Base-by-base conservation (phyloP, 306 rosid genomes). In the Trifolium pratense region DNA sequence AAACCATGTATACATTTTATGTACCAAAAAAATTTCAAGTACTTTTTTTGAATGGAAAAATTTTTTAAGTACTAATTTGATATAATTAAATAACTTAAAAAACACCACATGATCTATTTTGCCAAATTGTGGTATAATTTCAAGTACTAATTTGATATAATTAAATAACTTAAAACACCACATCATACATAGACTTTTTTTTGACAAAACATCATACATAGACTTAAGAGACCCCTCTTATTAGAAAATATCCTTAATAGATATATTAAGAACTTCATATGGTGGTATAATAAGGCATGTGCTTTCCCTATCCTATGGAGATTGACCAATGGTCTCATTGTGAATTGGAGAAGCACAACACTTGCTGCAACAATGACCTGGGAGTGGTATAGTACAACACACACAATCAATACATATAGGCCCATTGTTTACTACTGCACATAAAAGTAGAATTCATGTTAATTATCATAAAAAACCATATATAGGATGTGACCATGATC, bases 281-380 rank as follows among this genome's bases (percentile, higher is more conserved):
- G 48, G 48, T 42, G n/a, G 1, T 42, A 42, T 49, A 18, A 3
- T 9, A 9, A 20, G 71, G 15, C 15, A 66, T 25, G 25, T 14
- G 63, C 5, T 21, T 66, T 34, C 5, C 9, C 29, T 9, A 26
- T 25, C 29, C 32, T 32, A 72, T n/a, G 78, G 71, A 48, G 51
- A 48, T 34, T 49, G 78, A 20, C 1, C 45, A 45, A 31, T 43
- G 34, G 86, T 25, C 11, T 80, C 56, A 63, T 75, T 52, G 16
- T 78, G 20, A 67, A 52, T 37, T 6, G 84, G 82, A 21, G 77
- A 5, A 60, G 87, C 79, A 31, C 92, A 88, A 25, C 92, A 88
- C 25, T 57, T 26, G 12, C 23, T 29, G 79, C 87, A 87, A 43
- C 91, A 87, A 15, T 59, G 62, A 29, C 84, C 85, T 4, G 78